phyloP scores from a whole-genome alignment of 2,329 filamentous ascomycete genomes.

The Myriosclerotinia scirpicola region DNA sequence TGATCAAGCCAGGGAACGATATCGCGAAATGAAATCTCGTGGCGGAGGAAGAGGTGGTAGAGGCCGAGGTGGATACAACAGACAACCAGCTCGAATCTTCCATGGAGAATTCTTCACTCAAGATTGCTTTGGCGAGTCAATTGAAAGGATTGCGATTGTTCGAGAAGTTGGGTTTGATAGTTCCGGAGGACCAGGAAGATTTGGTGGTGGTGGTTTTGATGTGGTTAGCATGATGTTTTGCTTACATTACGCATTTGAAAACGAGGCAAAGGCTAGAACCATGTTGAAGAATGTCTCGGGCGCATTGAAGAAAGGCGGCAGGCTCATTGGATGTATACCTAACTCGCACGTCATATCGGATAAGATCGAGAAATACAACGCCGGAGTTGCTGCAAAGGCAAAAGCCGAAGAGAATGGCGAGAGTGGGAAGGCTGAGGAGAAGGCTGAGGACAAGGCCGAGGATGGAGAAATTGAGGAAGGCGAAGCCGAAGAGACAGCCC shows the following conservation, averaged over 20 bases:
- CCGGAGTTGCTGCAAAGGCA: conserved; percentile 48
- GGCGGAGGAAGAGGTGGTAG: conserved; percentile 56
- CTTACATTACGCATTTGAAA: conserved; percentile 98
- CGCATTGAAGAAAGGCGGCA: conserved; percentile 86
- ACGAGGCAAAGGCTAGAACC: conserved; percentile 79
- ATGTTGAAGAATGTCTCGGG: conserved; percentile 95
- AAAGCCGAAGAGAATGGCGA: conserved; percentile 39
- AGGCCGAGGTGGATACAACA: conserved; percentile 49
- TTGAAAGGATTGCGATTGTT: conserved; percentile 80
- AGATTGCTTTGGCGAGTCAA: conserved; percentile 85
- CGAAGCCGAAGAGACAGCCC: conserved; percentile 62
- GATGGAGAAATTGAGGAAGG: conserved; percentile 57
- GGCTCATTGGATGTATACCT: conserved; percentile 94
- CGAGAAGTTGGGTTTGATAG: conserved; percentile 78
- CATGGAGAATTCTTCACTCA: conserved; percentile 87
- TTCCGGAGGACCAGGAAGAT: conserved; percentile 66
- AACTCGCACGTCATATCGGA: conserved; percentile 88
- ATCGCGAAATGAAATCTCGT: conserved; percentile 66
- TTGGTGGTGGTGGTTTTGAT: conserved; percentile 80
- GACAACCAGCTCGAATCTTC: conserved; percentile 62
- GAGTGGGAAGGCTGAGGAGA: conserved; percentile 42
- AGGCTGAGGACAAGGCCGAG: conserved; percentile 36
- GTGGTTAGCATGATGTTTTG: conserved; percentile 99
- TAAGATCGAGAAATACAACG: conserved; percentile 75
- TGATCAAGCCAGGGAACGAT: conserved; percentile 83